Conservation (phyloP, 2,329 filamentous ascomycete genomes). For the Curvularia verruculosa region DNA sequence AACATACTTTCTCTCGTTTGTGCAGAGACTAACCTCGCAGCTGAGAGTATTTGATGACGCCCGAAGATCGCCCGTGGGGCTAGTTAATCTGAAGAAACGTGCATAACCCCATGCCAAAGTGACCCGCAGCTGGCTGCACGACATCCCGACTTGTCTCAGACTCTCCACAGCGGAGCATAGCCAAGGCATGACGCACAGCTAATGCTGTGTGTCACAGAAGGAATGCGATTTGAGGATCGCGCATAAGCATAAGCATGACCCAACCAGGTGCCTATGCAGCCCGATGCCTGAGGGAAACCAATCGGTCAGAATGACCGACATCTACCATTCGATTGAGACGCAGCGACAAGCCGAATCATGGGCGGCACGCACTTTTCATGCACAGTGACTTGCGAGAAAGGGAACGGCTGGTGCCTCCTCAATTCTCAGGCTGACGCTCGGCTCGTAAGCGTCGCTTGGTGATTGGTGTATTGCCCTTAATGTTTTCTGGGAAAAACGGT, state of each 20-base stretch:
- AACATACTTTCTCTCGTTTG: not conserved
- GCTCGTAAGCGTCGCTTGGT: not conserved
- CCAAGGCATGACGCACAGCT: not conserved
- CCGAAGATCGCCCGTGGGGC: not conserved
- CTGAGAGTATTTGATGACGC: not conserved
- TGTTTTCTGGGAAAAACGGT: not conserved
- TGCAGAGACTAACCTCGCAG: not conserved
- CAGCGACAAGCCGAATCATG: not conserved
- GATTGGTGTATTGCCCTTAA: not conserved
- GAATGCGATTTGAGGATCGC: slow-evolving; percentile 5
- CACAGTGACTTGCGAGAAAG: slow-evolving; percentile 1
- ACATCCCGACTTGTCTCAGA: not conserved
- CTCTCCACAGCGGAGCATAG: slow-evolving; percentile 4
- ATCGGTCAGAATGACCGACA: slow-evolving; percentile 1
- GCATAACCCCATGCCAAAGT: not conserved
- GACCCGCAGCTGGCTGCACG: not conserved
- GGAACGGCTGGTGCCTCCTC: not conserved
- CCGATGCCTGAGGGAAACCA: not conserved
- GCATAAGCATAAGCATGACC: slow-evolving; percentile 7
- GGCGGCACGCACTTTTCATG: not conserved
- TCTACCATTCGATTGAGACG: not conserved
- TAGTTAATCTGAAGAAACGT: not conserved
- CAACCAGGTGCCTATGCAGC: slow-evolving; percentile 2
- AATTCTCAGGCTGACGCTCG: not conserved
- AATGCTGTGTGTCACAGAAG: slow-evolving; percentile 1